Percentiles rank a stretch among this genome's conserved stretches.
Evolutionary conservation across 768 basidiomycete species (phyloP).

Genomic region (Boletus rubroflammeus): DNA sequence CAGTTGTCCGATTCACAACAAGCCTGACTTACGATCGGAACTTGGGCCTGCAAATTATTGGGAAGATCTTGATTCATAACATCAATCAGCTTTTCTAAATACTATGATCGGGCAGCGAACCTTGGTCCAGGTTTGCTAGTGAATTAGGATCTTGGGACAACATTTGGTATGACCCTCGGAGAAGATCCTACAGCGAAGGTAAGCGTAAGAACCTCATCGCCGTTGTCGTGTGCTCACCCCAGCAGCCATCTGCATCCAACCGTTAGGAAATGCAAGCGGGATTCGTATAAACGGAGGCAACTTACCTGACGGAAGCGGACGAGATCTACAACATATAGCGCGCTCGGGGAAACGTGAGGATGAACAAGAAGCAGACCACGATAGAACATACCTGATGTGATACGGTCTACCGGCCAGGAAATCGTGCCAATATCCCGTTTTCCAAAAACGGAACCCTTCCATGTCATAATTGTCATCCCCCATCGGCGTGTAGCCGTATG

Average conservation of each 20-base stretch:
- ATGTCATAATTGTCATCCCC: slow-evolving; percentile 91
- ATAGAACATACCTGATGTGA: slow-evolving; percentile 77
- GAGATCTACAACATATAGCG: slow-evolving; percentile 93
- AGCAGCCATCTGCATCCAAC: slow-evolving; percentile 45
- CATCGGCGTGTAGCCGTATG: slow-evolving; percentile 97
- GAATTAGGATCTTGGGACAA: slow-evolving; percentile 94
- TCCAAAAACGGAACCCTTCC: slow-evolving; percentile 99
- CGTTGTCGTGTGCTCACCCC: slow-evolving; percentile 39
- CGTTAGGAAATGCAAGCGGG: background rate
- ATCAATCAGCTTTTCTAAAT: background rate
- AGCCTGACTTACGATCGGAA: slow-evolving; percentile 84
- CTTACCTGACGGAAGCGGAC: slow-evolving; percentile 87
- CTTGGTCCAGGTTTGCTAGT: slow-evolving; percentile 92
- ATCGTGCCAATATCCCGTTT: slow-evolving; percentile 93
- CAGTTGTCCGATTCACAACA: background rate
- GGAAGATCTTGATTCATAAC: slow-evolving; percentile 66
- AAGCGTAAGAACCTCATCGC: background rate
- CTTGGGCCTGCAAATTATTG: slow-evolving; percentile 87
- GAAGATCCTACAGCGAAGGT: slow-evolving; percentile 57
- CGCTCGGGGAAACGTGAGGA: slow-evolving; percentile 46
- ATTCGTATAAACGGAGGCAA: background rate
- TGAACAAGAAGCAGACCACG: background rate
- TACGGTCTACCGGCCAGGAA: slow-evolving; percentile 82
- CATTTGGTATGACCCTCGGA: slow-evolving; percentile 88
- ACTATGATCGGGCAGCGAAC: slow-evolving; percentile 31